Base-by-base conservation (phyloP, 495 filamentous ascomycete species). In the Aspergillus funiculosus region DNA sequence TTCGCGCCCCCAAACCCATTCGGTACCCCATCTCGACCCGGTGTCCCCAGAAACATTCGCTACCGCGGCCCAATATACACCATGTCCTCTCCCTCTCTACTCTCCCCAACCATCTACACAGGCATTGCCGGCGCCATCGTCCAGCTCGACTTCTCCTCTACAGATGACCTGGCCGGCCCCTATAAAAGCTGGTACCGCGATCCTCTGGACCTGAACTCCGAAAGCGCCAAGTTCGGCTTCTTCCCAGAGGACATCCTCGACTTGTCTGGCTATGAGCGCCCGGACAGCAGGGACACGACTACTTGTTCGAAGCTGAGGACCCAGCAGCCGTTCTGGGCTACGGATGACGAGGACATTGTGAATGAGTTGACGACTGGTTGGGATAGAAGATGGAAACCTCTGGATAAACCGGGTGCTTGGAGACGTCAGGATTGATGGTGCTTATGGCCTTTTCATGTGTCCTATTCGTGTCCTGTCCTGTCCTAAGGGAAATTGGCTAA, bases 41-140 rank as follows among this genome's bases (percentile, higher is more conserved):
- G 45, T 10, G 15, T 9, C 7, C 6, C 28, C 4, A 21, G 11
- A 31, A 15, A 21, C 36, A n/a, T n/a, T n/a, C 45, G 36, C 31
- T 69, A 72, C 55, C 61, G 59, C 37, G 70, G 61, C n/a, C 68
- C 77, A 5, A 71, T 83, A 32, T 83, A 83, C 48, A 69, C 71
- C 32, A 70, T 83, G 56, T 78, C 76, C 9, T 69, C 72, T 3
- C 77, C 80, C 0, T 81, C 79, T 1, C 54, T 70, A 1, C 62
- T 57, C 21, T 81, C 77, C 1, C 69, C 77, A 14, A 74, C 69
- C 11, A 54, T 82, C n/a, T 83, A 77, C 57, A 70, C 74, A 11
- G 80, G 80, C 7, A 55, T 81, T 11, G 73, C 74, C 36, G 68
- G 73, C 37, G 63, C 66, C 0, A 61, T 82, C 1, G 44, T 80